These are phyloP conservation scores for Dysphania ambrosioides DNA, from an alignment of 148 eudicot species.

Conservation along the genomic window DNA sequence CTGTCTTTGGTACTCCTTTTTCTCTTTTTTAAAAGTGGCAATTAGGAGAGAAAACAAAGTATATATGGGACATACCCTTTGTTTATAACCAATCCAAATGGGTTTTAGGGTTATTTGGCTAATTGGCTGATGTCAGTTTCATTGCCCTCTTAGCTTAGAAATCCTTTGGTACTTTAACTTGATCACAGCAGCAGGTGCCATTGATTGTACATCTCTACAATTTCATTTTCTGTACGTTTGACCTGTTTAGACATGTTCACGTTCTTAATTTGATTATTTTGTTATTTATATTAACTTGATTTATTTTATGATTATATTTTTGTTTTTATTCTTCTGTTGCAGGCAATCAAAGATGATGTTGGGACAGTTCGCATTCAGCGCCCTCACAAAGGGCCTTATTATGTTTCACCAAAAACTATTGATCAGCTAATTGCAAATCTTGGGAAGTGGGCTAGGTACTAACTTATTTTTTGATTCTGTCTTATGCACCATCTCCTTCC, in stretches of 20 bases:
- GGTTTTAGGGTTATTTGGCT: not conserved
- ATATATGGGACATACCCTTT: not conserved
- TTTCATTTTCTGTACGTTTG: not conserved
- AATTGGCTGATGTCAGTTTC: not conserved
- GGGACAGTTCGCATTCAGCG: slow-evolving; percentile 83
- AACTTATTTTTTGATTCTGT: not conserved
- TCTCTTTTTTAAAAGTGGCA: not conserved
- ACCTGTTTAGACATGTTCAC: not conserved
- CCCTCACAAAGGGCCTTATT: slow-evolving; percentile 93
- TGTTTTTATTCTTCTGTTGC: slow-evolving; percentile 13
- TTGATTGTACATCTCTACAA: not conserved
- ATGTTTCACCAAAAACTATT: slow-evolving; percentile 74
- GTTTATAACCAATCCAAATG: not conserved
- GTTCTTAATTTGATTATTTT: not conserved
- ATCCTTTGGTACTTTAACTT: not conserved
- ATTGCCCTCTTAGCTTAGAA: not conserved
- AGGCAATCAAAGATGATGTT: slow-evolving; percentile 82
- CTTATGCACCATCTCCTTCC: not conserved
- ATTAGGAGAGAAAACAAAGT: not conserved
- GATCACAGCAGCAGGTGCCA: not conserved
- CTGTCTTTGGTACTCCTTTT: not conserved
- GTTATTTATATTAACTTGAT: not conserved
- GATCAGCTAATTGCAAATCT: slow-evolving; percentile 94
- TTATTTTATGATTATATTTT: not conserved
- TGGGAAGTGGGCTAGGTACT: slow-evolving; percentile 93